Base-by-base conservation (phyloP, 805 yeast genomes). In the Yamadazyma nakazawae region DNA sequence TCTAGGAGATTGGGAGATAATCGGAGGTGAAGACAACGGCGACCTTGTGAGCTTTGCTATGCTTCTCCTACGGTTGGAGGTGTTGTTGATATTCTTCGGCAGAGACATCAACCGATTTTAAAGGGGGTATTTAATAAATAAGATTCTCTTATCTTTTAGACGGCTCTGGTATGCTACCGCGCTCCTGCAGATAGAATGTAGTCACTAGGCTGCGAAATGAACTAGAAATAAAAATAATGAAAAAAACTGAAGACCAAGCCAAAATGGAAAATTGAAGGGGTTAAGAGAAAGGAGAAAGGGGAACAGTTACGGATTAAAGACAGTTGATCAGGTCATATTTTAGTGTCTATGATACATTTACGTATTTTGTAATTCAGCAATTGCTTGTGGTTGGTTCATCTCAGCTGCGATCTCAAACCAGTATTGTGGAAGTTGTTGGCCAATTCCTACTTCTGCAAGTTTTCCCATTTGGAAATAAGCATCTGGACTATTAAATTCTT, bases 391-490 rank as follows among this genome's bases (percentile, higher is more conserved):
- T 47, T 63, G 63, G 21, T 75, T 74, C 52, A 63, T 49, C 24
- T 61, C 62, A 34, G 63, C 60, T 3, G 77, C 77, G 45, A 57
- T 62, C 38, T 51, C 47, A 42, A 47, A 70, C 70, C 71, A 72
- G 32, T 46, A 54, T 16, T 52, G 39, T 1, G 74, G 61, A 25
- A 63, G 57, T 4, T 63, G 62, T 3, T 45, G 42, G 1, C 57
- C 61, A 8, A 60, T 47, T 5, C 75, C 75, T 44, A 60, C 58
- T 51, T 68, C 72, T n/a, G 67, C 66, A 40, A 69, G 58, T 34
- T 61, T 56, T 2, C 72, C 76, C 74, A 70, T 67, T 42, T 62
- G 63, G 45, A 54, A 68, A 45, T 55, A 62, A n/a, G 75, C 75
- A 34, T 71, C 74, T 2, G 74, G 63, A 6, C 63, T 55, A 10